Evolutionary conservation across 2,329 filamentous ascomycete genomes (phyloP).

Genomic region (Hirsutella thompsonii): DNA sequence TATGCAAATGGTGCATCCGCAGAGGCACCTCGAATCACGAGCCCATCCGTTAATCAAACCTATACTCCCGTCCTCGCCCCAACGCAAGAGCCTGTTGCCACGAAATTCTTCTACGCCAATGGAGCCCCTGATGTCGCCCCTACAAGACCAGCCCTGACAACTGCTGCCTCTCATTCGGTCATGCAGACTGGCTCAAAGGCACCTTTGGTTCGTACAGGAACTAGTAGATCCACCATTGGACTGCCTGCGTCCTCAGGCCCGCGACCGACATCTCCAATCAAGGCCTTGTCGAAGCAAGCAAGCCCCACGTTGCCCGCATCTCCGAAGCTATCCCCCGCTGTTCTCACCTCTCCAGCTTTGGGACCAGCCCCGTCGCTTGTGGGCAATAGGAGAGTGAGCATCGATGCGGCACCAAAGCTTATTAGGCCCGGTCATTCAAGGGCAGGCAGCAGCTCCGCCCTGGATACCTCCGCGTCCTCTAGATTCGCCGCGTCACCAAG

Average conservation of each 20-base stretch:
- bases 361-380: constrained; percentile 16
- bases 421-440: constrained; percentile 25
- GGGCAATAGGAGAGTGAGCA: constrained; percentile 28
- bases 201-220: constrained; percentile 24
- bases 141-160: constrained; percentile 19
- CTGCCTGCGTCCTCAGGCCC: constrained; percentile 13
- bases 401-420: constrained; percentile 23
- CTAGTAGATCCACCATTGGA: constrained; percentile 14
- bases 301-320: constrained; percentile 10
- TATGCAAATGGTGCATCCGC: constrained; percentile 39
- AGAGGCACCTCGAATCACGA: constrained; percentile 22
- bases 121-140: constrained; percentile 36
- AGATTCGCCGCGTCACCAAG: constrained; percentile 18
- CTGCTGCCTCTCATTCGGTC: constrained; percentile 29
- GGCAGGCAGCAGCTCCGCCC: constrained; percentile 22
- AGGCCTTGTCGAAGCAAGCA: constrained; percentile 15
- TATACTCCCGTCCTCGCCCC: constrained; percentile 21
- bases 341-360: constrained; percentile 16
- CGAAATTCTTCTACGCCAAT: constrained; percentile 69
- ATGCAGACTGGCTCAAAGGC: constrained; percentile 32
- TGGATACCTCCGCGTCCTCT: constrained; percentile 22
- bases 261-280: constrained; percentile 39
- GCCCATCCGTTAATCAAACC: constrained; percentile 14
- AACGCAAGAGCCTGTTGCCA: constrained; percentile 23
- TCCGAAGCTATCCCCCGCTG: neutral